Base-by-base conservation (phyloP, 768 basidiomycete genomes). In the Thelephora aurantiotincta region DNA sequence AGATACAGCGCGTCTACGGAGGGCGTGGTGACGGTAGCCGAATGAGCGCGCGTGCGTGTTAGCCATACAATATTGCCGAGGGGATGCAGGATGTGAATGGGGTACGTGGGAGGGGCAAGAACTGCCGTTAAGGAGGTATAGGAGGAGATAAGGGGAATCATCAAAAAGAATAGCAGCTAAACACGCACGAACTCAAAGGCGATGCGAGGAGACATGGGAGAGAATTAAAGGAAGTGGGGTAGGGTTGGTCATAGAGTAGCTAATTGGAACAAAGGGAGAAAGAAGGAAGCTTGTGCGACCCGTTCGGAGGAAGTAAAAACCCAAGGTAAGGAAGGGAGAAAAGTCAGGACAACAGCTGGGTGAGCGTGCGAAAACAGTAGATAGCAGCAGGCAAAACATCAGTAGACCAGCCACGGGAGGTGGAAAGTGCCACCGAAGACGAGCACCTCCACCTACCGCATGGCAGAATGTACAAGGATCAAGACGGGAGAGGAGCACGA, bases 301-400 rank as follows among this genome's bases (percentile, higher is more conserved):
- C n/a, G 14, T 45, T 47, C 49, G 44, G 50, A 44, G 48, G 36
- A 23, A 48, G 47, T 36, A 33, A 48, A 44, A 33, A 42, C 42
- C 26, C 37, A 33, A 19, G 23, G 50, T 37, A 35, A n/a, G 20
- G 11, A 44, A 42, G 19, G 43, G 43, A 41, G 6, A 16, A 14
- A 41, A 14, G 12, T 18, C 38, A 41, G 38, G 18, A 41, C 38
- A 22, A 14, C 16, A 41, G 38, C 38, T 5, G 38, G 26, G 26
- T 9, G 26, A 30, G 4, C 9, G 9, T 4, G 26, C 26, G 26
- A 30, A 30, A n/a, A n/a, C n/a, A n/a, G n/a, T n/a, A n/a, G n/a
- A n/a, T n/a, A n/a, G 26, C 26, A 30, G 26, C 5, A 9, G 26
- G 9, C 26, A 30, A 30, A 30, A 30, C 9, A 30, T 30, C 26